Conservation (phyloP, 2,329 filamentous ascomycete species). For the Neocucurbitaria cava region DNA sequence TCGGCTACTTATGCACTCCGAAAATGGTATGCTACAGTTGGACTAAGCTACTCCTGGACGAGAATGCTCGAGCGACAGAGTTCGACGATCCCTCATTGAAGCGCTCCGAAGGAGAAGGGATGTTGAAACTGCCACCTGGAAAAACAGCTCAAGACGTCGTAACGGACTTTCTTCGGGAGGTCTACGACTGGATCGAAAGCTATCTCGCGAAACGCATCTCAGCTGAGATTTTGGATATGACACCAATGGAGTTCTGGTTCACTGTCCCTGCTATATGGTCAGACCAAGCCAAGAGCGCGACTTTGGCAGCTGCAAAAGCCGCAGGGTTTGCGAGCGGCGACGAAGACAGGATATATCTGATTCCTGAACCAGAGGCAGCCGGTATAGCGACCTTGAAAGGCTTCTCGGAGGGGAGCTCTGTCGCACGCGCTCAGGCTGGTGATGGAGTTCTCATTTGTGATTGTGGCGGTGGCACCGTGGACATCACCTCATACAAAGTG, state of each 20-base stretch:
- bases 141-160: conserved; percentile 12
- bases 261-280: conserved; percentile 12
- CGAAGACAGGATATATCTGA: conserved; percentile 27
- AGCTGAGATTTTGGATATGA: not conserved
- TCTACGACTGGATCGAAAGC: conserved; percentile 22
- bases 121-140: conserved; percentile 8
- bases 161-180: conserved; percentile 20
- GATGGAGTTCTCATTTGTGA: conserved; percentile 11
- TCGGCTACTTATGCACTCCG: conserved; percentile 8
- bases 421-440: not conserved
- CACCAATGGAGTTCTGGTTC: conserved; percentile 1
- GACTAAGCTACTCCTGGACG: conserved; percentile 21
- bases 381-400: conserved; percentile 12
- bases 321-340: conserved; percentile 20
- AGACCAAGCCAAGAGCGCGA: not conserved
- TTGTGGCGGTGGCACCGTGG: conserved; percentile 39
- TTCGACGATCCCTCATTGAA: conserved; percentile 17
- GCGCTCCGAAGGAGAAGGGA: conserved; percentile 5
- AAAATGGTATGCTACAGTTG: conserved; percentile 17
- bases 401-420: not conserved
- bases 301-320: not conserved
- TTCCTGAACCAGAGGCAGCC: conserved; percentile 34
- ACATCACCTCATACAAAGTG: not conserved
- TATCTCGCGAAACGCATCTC: conserved; percentile 11
- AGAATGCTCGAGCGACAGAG: not conserved